Evolutionary conservation across 805 yeast genomes (phyloP), one percentile per base, ranked within the genome.

Genomic region (Starmerella vitae): DNA sequence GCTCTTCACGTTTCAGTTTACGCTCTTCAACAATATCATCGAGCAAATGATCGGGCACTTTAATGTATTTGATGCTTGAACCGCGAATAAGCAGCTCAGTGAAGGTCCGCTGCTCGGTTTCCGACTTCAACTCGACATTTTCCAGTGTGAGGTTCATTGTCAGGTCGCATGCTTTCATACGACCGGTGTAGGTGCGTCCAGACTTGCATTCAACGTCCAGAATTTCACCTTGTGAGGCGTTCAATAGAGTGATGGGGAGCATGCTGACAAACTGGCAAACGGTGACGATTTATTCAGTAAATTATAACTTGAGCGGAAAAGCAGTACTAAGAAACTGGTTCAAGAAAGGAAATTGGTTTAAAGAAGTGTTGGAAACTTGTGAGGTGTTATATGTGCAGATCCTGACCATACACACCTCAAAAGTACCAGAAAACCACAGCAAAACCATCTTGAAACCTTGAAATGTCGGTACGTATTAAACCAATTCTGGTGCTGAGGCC

Each of bases 111-210:
- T 39, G 43, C 42, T 42, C 34, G 33, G 30, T 26, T 25, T 36
- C 34, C 13, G 39, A 37, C 17, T 40, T 39, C 30, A 50, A 80
- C 34, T 76, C 71, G 13, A 78, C 96, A 46, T 85, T 76, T 25
- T 68, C 68, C 38, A 91, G 66, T 1, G 94, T 81, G 48, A 91
- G 66, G 59, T 91, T 91, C 99, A 91, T 91, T 85, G 93, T 82
- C 29, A 83, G 76, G 58, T 91, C 99, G 51, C 94, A 84, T 54
- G 82, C 80, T 40, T 74, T 72, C 43, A 91, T 66, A 41, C 71
- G 72, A 36, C 99, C 99, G 53, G 78, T 79, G 36, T 86, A 66
- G 8, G 88, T 76, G 53, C 83, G 95, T 25, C 97, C 95, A 41
- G 79, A 76, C 59, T 91, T 91, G 55, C 91, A 71, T 59, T 88